Percentiles rank a stretch among this genome's conserved stretches.
Evolutionary conservation across 2,329 filamentous ascomycete genomes (phyloP).

Genomic region (Onygenales sp.): DNA sequence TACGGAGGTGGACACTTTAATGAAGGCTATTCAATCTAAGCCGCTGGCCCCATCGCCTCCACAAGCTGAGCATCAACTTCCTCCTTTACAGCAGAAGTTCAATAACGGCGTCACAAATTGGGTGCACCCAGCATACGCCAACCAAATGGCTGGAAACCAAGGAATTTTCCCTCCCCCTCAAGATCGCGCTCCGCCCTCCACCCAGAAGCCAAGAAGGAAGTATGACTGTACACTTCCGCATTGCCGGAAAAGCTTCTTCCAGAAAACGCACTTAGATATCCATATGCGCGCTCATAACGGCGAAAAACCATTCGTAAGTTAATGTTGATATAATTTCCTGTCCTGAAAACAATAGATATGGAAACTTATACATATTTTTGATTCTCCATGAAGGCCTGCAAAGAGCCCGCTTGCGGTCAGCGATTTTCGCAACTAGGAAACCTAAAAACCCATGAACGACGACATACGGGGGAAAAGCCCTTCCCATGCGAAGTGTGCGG

Average conservation of each 20-base stretch:
- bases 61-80: constrained; percentile 22
- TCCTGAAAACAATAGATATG: not conserved
- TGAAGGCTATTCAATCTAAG: constrained; percentile 77
- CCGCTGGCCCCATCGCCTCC: constrained; percentile 20
- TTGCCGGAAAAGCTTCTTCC: constrained; percentile 74
- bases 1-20: constrained; percentile 78
- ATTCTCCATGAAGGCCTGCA: constrained; percentile 47
- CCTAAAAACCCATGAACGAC: constrained; percentile 78
- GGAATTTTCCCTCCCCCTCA: constrained; percentile 19
- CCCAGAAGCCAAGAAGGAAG: constrained; percentile 44
- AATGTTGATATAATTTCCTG: not conserved
- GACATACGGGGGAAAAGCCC: constrained; percentile 80
- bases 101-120: constrained; percentile 13
- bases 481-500: constrained; percentile 71
- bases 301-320: constrained; percentile 75
- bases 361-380: constrained; percentile 1
- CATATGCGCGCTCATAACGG: constrained; percentile 84
- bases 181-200: constrained; percentile 25
- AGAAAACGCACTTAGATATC: constrained; percentile 89
- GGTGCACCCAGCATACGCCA: constrained; percentile 10
- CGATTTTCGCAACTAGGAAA: constrained; percentile 87
- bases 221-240: constrained; percentile 65
- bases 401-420: constrained; percentile 62
- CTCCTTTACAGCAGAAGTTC: constrained; percentile 25
- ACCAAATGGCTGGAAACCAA: constrained; percentile 3